Evolutionary conservation across 1,284 basidiomycete species (phyloP), one percentile per base, ranked within the genome.

Genomic region (Earliella scabrosa): DNA sequence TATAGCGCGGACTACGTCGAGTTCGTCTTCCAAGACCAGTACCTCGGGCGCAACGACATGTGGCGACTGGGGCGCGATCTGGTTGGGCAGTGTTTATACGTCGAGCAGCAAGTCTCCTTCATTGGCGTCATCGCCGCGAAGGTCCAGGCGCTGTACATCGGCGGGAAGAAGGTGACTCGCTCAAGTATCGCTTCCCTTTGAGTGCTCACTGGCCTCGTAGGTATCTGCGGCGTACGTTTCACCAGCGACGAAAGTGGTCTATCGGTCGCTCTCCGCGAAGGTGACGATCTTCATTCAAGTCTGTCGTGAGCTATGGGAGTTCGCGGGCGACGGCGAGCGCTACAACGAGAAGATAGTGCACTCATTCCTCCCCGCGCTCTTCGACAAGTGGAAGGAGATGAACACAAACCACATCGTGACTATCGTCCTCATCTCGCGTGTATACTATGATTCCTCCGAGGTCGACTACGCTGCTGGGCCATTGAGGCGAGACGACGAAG

Each of bases 281-380:
- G 86, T 91, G 38, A 92, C 87, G 2, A 89, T 99, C 50, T 97
- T 98, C 72, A 93, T 99, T 50, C 96, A 98, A 78, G 89, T 99
- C 14, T 96, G 94, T 67, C 84, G 88, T 50, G 97, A 99, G 71
- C 87, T 98, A 59, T 99, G 95, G 94, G 92, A 97, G 64, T 99
- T 99, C 71, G 88, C 96, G 52, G 95, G 94, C 49, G 97, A 98
- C 64, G 97, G 97, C 20, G 94, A 97, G 71, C 85, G 95, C 3
- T 97, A 93, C 74, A 94, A 94, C 67, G 97, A 98, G 73, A 98
- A 99, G 75, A 92, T 97, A 27, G 87, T 98, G 1, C 94, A 97
- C 64, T 92, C 90, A 0, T 96, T 96, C 76, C 82, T 97, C 2
- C 95, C 95, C 0, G 83, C 89, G 4, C 80, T 97, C 5, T 94